Percentiles rank a stretch among this genome's conserved stretches.
These are phyloP conservation scores for Russula ochroleuca DNA, from an alignment of 768 basidiomycete genomes.

Conservation along the genomic window DNA sequence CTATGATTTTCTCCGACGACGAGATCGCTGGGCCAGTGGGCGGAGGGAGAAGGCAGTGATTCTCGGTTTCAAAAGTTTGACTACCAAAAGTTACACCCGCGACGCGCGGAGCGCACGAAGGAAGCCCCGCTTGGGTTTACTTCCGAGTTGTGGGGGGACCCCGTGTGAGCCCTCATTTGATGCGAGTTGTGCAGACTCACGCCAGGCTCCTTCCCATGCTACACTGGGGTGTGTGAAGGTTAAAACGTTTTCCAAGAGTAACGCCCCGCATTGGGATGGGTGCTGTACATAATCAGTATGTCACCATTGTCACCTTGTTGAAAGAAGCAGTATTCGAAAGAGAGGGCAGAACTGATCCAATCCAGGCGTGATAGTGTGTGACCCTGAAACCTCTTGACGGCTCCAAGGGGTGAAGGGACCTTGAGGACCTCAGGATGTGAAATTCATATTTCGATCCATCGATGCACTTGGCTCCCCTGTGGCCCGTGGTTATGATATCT, in stretches of 20 bases:
- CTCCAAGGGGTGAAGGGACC: neutral
- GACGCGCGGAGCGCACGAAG: constrained; percentile 1
- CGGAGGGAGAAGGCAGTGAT: neutral
- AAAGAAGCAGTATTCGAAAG: neutral
- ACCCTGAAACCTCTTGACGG: neutral
- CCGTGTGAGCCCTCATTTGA: constrained; percentile 5
- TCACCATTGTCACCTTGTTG: neutral
- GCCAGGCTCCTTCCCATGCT: constrained; percentile 20
- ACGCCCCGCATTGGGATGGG: neutral
- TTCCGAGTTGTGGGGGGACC: neutral
- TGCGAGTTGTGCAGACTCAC: constrained; percentile 1
- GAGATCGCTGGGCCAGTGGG: neutral
- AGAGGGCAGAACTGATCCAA: neutral
- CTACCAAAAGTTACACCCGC: neutral
- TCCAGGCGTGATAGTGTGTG: neutral
- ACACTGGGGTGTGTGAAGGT: constrained; percentile 8
- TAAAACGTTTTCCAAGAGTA: neutral
- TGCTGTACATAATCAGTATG: neutral
- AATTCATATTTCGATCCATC: neutral
- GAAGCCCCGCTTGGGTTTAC: neutral
- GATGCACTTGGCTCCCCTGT: neutral
- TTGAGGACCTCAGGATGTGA: neutral
- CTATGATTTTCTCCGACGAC: constrained; percentile 1
- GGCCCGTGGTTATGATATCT: neutral
- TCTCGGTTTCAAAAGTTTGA: neutral